A percentile compares a stretch with the other conserved stretches of the same genome.
phyloP scores from a whole-genome alignment of 148 eudicot genomes.

The Chenopodium berlandieri region DNA sequence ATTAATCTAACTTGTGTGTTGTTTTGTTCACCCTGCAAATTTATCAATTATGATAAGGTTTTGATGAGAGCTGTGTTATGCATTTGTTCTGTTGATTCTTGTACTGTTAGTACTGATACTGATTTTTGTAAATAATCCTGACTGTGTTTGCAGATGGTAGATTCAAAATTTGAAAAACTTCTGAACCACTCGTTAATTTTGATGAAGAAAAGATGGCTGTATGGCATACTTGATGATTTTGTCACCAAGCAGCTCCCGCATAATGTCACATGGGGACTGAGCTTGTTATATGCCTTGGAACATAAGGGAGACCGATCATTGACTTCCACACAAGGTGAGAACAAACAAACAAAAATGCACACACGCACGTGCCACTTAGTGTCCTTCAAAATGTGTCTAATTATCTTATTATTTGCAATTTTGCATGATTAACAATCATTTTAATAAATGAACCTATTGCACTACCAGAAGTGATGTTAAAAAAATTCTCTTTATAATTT shows the following conservation, averaged over 20 bases:
- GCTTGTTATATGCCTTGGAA: constrained; percentile 89
- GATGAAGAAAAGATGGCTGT: constrained; percentile 81
- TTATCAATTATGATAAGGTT: neutral
- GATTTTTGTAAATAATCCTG: constrained; percentile 7
- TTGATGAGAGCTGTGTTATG: neutral
- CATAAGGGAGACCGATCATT: constrained; percentile 88
- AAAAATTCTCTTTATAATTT: neutral
- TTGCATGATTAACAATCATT: neutral
- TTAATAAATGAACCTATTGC: neutral
- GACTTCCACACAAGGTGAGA: constrained; percentile 74
- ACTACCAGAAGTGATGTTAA: neutral
- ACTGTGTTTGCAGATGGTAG: constrained; percentile 70
- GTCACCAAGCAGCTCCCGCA: constrained; percentile 94
- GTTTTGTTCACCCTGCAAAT: neutral
- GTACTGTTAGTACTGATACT: neutral
- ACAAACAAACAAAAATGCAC: too few species aligned
- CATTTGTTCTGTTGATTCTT: constrained; percentile 7
- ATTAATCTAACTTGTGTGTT: neutral
- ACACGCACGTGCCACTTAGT: too few species aligned
- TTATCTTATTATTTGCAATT: neutral
- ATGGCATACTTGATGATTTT: constrained; percentile 85
- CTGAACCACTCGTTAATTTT: constrained; percentile 67
- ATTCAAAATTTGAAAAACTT: constrained; percentile 74
- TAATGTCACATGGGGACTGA: constrained; percentile 97
- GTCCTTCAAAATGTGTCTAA: neutral